Evolutionary conservation across 805 yeast genomes (phyloP), one percentile per base, ranked within the genome.

Genomic region (Grigorovia transvaalensis): DNA sequence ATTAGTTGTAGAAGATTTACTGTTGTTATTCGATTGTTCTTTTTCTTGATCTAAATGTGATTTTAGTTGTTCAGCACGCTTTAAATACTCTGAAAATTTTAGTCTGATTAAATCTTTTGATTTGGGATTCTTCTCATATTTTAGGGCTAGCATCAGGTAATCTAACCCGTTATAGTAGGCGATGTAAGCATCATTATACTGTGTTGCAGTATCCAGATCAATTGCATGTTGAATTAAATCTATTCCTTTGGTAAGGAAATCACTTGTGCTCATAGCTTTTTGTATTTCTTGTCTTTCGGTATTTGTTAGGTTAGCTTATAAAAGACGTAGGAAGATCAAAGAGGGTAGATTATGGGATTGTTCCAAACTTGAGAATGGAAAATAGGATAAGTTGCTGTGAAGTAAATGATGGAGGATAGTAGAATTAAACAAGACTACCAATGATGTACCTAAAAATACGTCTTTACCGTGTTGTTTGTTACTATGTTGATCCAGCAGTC

Each of bases 171-270:
- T 86, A 72, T 87, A 90, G 70, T 93, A 93, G 46, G 88, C 78
- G 54, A 88, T 86, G 68, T 91, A 91, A 0, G 99, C 98, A 59
- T 93, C 98, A 50, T 88, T 96, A 61, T 90, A 91, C 57, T 84
- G 77, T 50, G 91, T 84, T 23, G 89, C 89, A 17, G 88, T 81
- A 66, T 93, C 99, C 6, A 95, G 88, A 65, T 89, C 96, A 51
- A 93, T 89, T 23, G 99, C 99, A 68, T 84, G 85, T 65, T 89
- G 95, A 18, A 93, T 95, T 41, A 89, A 76, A 56, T 89, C 96
- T 23, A 93, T 89, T n/a, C 97, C 99, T 66, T 93, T 93, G 54
- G 85, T 82, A 44, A 93, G 76, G 66, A 91, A 91, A 64, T 91
- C 96, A 11, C 79, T 78, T 7, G 82, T 72, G 46, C 75, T 72